Conservation (phyloP, 768 basidiomycete genomes). For the Crassisporium funariophilum region DNA sequence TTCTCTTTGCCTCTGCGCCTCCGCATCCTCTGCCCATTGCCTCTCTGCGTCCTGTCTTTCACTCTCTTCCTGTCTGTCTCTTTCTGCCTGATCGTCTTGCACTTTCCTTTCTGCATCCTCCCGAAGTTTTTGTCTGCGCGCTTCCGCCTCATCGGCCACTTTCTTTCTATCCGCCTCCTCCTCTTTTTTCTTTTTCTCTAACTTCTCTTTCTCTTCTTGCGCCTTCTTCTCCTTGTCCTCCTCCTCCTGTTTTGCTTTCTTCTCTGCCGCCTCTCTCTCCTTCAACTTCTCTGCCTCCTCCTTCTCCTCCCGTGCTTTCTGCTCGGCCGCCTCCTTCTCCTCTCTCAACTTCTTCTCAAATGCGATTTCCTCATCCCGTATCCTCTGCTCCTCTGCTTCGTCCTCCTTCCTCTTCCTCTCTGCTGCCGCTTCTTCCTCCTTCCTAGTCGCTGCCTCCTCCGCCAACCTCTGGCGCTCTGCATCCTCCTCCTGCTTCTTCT, state of each 20-base stretch:
- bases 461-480: neutral
- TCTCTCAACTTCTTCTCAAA: too few species aligned
- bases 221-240: neutral
- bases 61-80: neutral
- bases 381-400: constrained; percentile 2
- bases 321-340: neutral
- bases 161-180: neutral
- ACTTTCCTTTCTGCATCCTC: neutral
- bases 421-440: neutral
- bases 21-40: constrained; percentile 7
- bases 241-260: neutral
- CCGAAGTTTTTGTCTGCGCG: neutral
- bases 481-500: neutral
- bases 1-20: constrained; percentile 12
- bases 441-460: too few species aligned
- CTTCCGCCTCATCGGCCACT: constrained; percentile 3
- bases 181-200: constrained; percentile 1
- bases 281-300: constrained; percentile 15
- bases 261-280: neutral
- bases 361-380: constrained; percentile 1
- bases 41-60: neutral
- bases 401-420: neutral
- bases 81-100: neutral
- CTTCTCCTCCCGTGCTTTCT: constrained; percentile 1
- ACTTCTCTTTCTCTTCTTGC: constrained; percentile 1